Conservation (phyloP, 2,329 filamentous ascomycete species). For the Penicillium sclerotigenum region DNA sequence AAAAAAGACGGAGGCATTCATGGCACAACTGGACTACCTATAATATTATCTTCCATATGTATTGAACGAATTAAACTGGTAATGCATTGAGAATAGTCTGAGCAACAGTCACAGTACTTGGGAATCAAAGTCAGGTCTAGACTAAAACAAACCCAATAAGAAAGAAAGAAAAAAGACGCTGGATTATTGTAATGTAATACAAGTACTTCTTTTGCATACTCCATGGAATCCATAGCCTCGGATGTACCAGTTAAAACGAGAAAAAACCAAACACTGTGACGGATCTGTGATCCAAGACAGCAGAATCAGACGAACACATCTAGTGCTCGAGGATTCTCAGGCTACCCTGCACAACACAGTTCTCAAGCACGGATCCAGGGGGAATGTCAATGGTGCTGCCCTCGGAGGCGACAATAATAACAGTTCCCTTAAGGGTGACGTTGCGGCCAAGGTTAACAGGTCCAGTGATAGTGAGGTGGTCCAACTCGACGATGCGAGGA, state of each 20-base stretch:
- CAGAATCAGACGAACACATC: conserved; percentile 8
- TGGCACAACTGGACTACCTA: too few relatives aligned
- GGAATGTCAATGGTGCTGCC: conserved; percentile 97
- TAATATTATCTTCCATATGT: too few relatives aligned
- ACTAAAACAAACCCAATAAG: conserved; percentile 10
- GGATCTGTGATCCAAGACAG: neutral
- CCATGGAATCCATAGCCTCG: conserved; percentile 24
- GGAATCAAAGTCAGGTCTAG: conserved; percentile 14
- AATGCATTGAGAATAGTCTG: conserved; percentile 17
- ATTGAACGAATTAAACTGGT: neutral
- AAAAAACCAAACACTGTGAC: neutral
- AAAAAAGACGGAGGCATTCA: too few relatives aligned
- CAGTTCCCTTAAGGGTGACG: conserved; percentile 92
- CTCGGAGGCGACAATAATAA: conserved; percentile 98
- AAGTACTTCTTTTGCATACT: conserved; percentile 28
- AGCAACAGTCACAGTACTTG: conserved; percentile 15
- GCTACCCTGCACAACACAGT: conserved; percentile 97
- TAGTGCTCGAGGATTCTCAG: conserved; percentile 71
- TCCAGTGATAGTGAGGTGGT: conserved; percentile 93
- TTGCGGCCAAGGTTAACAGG: conserved; percentile 95
- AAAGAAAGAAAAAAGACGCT: conserved; percentile 22
- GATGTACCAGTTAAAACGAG: conserved; percentile 24
- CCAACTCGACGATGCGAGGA: conserved; percentile 50
- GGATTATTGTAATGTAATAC: conserved; percentile 32
- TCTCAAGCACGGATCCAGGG: conserved; percentile 94